A percentile compares a stretch with the other conserved stretches of the same genome.
Conservation (phyloP, 129 eudicot species). For the Heracleum sosnowskyi region DNA sequence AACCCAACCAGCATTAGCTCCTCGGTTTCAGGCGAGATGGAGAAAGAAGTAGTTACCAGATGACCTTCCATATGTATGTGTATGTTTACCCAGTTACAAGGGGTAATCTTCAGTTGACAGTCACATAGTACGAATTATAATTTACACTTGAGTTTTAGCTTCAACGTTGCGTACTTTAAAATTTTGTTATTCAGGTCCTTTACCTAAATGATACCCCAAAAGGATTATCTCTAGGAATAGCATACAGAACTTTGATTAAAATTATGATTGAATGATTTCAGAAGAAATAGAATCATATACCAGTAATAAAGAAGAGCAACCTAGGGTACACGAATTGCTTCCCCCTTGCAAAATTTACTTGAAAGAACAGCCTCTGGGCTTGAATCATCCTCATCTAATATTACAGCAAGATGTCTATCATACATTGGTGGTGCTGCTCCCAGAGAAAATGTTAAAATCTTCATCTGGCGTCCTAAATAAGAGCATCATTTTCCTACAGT, state of each 20-base stretch:
- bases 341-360: conserved; percentile 46
- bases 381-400: conserved; percentile 50
- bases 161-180: conserved; percentile 56
- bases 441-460: conserved; percentile 71
- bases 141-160: conserved; percentile 60
- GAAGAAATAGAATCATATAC: conserved; percentile 25
- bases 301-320: conserved; percentile 68
- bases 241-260: not conserved
- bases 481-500: not conserved
- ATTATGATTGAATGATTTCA: not conserved
- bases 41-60: not conserved
- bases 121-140: conserved; percentile 86
- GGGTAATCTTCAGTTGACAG: conserved; percentile 84
- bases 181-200: conserved; percentile 85
- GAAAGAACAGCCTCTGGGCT: conserved; percentile 46
- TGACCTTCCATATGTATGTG: not conserved
- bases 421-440: conserved; percentile 94
- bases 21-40: no score
- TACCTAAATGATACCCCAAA: conserved; percentile 37
- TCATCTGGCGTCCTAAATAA: conserved; percentile 82
- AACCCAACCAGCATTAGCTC: no score
- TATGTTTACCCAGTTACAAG: conserved; percentile 62
- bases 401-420: conserved; percentile 79
- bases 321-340: conserved; percentile 58
- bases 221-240: not conserved